These are phyloP conservation scores for Dissophora ornata DNA, from an alignment of 192 early-diverging fungal species.

Conservation along the genomic window DNA sequence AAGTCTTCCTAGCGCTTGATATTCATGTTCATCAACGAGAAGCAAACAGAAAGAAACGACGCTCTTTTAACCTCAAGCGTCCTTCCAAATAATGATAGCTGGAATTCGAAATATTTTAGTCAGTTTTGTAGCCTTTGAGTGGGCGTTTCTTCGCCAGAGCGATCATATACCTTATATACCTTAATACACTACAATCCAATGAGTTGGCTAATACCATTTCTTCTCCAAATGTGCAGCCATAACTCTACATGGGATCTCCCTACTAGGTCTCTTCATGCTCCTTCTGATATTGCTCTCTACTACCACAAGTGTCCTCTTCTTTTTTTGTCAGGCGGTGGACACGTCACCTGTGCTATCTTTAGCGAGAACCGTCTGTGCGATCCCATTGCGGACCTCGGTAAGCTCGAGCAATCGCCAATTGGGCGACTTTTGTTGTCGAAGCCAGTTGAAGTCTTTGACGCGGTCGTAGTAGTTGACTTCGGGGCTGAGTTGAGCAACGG, in stretches of 20 bases:
- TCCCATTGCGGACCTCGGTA: background rate
- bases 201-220: too few relatives aligned
- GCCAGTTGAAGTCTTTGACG: constrained; percentile 95
- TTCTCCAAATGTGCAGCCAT: background rate
- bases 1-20: constrained; percentile 1
- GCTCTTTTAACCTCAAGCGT: too few relatives aligned
- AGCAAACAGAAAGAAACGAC: background rate
- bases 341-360: constrained; percentile 9
- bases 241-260: background rate
- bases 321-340: background rate
- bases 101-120: constrained; percentile 30
- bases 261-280: background rate
- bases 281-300: background rate
- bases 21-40: background rate
- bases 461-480: constrained; percentile 62
- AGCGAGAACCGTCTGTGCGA: constrained; percentile 16
- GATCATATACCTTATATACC: constrained; percentile 4
- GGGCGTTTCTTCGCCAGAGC: too few relatives aligned
- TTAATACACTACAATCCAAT: background rate
- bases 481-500: constrained; percentile 29
- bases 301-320: background rate
- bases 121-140: background rate
- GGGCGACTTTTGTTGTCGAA: constrained; percentile 78
- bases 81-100: constrained; percentile 9
- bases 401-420: constrained; percentile 73